Conservation (phyloP, 306 rosid genomes). For the Corylus avellana region DNA sequence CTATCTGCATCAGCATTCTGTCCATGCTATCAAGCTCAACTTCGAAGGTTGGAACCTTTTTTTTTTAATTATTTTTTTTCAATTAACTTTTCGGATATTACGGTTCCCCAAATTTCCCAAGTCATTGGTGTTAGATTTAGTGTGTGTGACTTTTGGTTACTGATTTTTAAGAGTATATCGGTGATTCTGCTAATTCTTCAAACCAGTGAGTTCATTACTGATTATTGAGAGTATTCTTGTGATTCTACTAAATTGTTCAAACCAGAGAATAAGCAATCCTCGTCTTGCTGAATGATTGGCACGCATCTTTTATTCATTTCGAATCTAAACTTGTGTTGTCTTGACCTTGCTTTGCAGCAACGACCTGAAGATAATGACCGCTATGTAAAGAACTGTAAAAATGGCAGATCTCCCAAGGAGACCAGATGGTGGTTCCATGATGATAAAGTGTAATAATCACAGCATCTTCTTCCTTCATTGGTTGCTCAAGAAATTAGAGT, state of each 20-base stretch:
- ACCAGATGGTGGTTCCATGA: slow-evolving; percentile 99
- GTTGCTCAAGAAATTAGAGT: slow-evolving; percentile 45
- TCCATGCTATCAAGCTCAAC: slow-evolving; percentile 99
- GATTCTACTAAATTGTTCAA: background rate
- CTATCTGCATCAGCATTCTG: slow-evolving; percentile 98
- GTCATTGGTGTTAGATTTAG: background rate
- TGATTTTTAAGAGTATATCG: background rate
- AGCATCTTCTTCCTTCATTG: slow-evolving; percentile 31
- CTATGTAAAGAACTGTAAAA: slow-evolving; percentile 97
- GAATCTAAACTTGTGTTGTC: background rate
- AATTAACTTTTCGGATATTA: slow-evolving; percentile 21
- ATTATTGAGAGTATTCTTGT: background rate
- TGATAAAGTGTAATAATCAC: slow-evolving; percentile 70
- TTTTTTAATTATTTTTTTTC: slow-evolving; percentile 1
- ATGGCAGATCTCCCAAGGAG: slow-evolving; percentile 98
- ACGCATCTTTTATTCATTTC: background rate
- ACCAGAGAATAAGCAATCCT: background rate
- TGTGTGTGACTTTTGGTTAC: background rate
- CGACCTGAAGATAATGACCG: slow-evolving; percentile 99
- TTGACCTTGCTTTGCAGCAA: slow-evolving; percentile 69
- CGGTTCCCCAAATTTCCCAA: slow-evolving; percentile 1
- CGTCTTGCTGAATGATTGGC: slow-evolving; percentile 17
- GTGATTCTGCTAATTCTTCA: background rate
- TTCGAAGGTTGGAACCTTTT: slow-evolving; percentile 62
- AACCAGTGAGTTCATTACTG: background rate